A percentile compares a stretch with the other conserved stretches of the same genome.
phyloP scores from a whole-genome alignment of 2,329 filamentous ascomycete genomes.

The Colletotrichum gigasporum region DNA sequence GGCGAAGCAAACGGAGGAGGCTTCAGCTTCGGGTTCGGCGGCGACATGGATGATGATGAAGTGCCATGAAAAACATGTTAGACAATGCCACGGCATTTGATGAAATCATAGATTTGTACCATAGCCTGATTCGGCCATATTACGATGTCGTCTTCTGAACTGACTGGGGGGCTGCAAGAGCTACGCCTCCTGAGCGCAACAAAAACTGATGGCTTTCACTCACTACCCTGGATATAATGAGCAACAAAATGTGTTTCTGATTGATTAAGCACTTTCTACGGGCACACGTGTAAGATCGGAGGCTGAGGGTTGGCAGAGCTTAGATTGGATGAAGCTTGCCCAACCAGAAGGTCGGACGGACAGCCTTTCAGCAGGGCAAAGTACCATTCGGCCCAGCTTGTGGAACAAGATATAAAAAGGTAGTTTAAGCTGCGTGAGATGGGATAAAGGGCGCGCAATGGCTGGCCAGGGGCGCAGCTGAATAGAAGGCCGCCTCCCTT shows the following conservation, averaged over 20 bases:
- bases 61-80: constrained; percentile 11
- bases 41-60: constrained; percentile 54
- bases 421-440: neutral
- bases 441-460: neutral
- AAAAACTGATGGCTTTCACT: no score
- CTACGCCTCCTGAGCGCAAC: no score
- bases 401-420: neutral
- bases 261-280: neutral
- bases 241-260: neutral
- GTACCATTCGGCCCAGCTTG: neutral
- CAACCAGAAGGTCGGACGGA: neutral
- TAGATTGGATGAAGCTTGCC: constrained; percentile 2
- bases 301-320: neutral
- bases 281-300: neutral
- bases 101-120: neutral
- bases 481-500: neutral
- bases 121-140: neutral
- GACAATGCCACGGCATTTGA: neutral
- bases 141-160: no score
- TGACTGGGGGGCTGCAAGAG: no score
- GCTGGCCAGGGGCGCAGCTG: neutral
- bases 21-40: constrained; percentile 67
- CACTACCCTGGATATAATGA: no score
- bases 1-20: constrained; percentile 46
- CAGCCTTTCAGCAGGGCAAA: neutral